These are phyloP conservation scores for Rhazya stricta DNA, from an alignment of 257 asterid genomes.

Conservation along the genomic window DNA sequence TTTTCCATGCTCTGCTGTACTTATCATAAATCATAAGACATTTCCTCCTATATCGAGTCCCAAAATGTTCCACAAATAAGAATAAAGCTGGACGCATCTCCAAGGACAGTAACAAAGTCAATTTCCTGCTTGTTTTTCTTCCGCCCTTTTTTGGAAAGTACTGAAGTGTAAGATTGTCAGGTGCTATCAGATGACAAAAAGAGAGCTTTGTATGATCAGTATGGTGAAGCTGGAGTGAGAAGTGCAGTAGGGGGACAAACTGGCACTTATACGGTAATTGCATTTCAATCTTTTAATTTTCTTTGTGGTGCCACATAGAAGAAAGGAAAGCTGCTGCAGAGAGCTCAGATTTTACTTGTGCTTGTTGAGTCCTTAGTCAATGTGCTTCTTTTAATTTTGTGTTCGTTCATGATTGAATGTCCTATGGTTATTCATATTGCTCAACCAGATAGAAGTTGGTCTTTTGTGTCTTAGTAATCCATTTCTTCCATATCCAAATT, in stretches of 20 bases:
- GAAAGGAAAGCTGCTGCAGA: background rate
- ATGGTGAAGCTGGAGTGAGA: constrained; percentile 97
- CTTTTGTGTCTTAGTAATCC: background rate
- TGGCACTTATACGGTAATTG: constrained; percentile 81
- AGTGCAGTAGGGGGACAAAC: constrained; percentile 73
- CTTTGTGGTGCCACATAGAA: constrained; percentile 10
- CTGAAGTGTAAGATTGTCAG: constrained; percentile 65
- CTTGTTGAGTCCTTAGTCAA: background rate
- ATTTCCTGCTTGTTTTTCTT: background rate
- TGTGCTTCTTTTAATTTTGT: background rate
- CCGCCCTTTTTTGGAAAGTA: constrained; percentile 18
- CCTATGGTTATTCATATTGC: background rate
- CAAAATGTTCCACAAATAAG: background rate
- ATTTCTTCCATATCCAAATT: background rate
- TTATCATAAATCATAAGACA: background rate
- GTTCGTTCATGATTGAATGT: background rate
- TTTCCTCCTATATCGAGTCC: background rate
- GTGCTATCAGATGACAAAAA: constrained; percentile 97
- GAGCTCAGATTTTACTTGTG: background rate
- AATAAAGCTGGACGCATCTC: background rate
- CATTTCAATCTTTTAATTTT: constrained; percentile 6
- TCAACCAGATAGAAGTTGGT: background rate
- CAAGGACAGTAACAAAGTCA: background rate
- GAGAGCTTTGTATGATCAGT: constrained; percentile 90
- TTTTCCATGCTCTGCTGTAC: background rate